A percentile compares a stretch with the other conserved stretches of the same genome.
Evolutionary conservation across 2,329 filamentous ascomycete genomes (phyloP).

Genomic region (Penicillium corylophilum): DNA sequence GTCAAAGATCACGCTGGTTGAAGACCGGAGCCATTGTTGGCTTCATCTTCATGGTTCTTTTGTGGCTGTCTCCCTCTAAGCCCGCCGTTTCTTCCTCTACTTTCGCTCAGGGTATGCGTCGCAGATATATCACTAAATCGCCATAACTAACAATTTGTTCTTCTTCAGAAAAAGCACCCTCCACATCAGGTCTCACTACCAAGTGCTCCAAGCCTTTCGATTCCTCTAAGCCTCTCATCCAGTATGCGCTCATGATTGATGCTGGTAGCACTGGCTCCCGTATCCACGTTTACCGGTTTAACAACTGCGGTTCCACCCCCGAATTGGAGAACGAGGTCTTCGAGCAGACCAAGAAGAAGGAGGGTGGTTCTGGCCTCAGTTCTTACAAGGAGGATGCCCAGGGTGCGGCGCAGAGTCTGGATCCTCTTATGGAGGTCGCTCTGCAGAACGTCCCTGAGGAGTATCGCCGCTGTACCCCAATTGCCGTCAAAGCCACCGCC

Average conservation of each 20-base stretch:
- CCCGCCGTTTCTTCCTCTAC: conserved; percentile 18
- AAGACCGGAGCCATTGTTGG: conserved; percentile 62
- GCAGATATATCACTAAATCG: neutral
- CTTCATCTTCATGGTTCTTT: conserved; percentile 58
- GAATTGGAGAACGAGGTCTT: conserved; percentile 92
- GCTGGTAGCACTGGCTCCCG: conserved; percentile 96
- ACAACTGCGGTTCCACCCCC: conserved; percentile 94
- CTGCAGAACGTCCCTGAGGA: conserved; percentile 81
- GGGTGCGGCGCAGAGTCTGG: conserved; percentile 84
- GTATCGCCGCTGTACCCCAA: conserved; percentile 85
- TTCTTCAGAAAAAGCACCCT: conserved; percentile 24
- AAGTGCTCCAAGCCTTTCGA: conserved; percentile 82
- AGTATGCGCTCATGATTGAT: conserved; percentile 98
- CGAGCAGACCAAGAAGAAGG: conserved; percentile 84
- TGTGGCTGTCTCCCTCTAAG: conserved; percentile 51
- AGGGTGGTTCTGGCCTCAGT: conserved; percentile 77
- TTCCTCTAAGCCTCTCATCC: conserved; percentile 86
- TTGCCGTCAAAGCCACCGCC: conserved; percentile 97
- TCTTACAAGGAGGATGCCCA: conserved; percentile 83
- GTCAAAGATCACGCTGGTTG: conserved; percentile 59
- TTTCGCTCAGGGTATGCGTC: conserved; percentile 24
- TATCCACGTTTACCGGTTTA: conserved; percentile 98
- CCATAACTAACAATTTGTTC: neutral
- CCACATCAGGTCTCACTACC: conserved; percentile 56
- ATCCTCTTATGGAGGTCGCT: conserved; percentile 82